Base-by-base conservation (phyloP, 2,329 filamentous ascomycete genomes). In the Hysterium pulicare region DNA sequence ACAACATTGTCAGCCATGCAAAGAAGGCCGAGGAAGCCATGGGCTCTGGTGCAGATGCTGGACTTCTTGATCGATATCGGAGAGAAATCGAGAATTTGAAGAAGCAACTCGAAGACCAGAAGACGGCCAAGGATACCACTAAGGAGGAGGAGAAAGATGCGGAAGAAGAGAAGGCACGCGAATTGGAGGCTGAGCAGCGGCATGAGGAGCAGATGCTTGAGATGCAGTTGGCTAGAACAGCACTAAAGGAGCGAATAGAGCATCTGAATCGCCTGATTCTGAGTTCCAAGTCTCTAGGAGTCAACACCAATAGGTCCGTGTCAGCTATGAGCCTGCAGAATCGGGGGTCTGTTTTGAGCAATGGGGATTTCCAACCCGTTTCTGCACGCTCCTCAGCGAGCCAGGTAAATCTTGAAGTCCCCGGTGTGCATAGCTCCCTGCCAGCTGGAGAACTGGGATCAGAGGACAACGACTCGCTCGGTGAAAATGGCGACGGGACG, bases 121-220 rank as follows among this genome's bases (percentile, higher is more conserved):
- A 81, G 30, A 77, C 77, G 38, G 59, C 64, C 3, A 89, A 95
- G 16, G 71, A 76, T 11, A 79, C 51, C 53, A 61, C 81, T 33
- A 78, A 79, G 35, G 66, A 71, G 23, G 40, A 59, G 22, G 80
- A 78, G 38, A 78, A 85, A 46, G 80, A 83, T 37, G 81, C 87
- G 57, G 82, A 87, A 53, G 87, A 93, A 58, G 79, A 83, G 32
- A 64, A 57, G 53, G 82, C 75, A 31, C 76, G 83, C 15, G 84
- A 85, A 54, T 50, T 71, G 19, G 88, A 96, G 67, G 86, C 87
- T 6, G 84, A 90, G 53, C 81, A 88, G 53, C 82, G 90, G 30
- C 93, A 96, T 54, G 90, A 96, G 62, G 93, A 97, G 71, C 93
- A 98, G 67, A 91, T 98, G 79, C 76, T 98, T 41, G 93, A 98